Base-by-base conservation (phyloP, 345 rosid genomes). In the Mangifera indica region DNA sequence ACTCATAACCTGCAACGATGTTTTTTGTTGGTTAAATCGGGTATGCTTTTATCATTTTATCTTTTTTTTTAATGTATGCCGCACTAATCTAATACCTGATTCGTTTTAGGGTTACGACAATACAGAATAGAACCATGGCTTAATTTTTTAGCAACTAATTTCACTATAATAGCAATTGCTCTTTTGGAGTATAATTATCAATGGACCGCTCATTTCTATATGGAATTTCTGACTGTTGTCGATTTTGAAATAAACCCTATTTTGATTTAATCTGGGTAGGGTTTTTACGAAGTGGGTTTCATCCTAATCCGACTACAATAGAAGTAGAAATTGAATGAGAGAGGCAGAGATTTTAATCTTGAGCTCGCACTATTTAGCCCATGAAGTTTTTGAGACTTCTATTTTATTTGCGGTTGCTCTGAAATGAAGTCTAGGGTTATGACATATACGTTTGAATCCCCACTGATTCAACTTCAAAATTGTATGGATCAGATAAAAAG, bases 11-110 rank as follows among this genome's bases (percentile, higher is more conserved):
- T 29, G n/a, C 56, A 64, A 53, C 69, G 69, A 66, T 7, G 10
- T 18, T 45, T 48, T 70, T 71, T 52, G 29, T 76, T 29, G 9
- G 63, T 70, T 57, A 53, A 75, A 57, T 72, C 40, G 49, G 70
- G 67, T 55, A 79, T 51, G 67, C 51, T 13, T 53, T 58, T 52
- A 56, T 59, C 20, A 11, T 8, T 15, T 63, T 66, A 63, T 37
- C 5, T 49, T 5, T 13, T 1, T 14, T 17, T 48, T 12, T 12
- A 0, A 15, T 54, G 2, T 32, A 52, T 34, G 25, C 15, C 29
- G 22, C 37, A 24, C 25, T 10, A 46, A 32, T 68, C 13, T 25
- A 55, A 32, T 53, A 24, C 20, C 22, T 62, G 34, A 32, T 66
- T 60, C 15, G 8, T 37, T 51, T 32, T 82, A 67, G 66, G 74